These are phyloP conservation scores for Mycena galopus DNA, from an alignment of 768 basidiomycete species.

Conservation along the genomic window DNA sequence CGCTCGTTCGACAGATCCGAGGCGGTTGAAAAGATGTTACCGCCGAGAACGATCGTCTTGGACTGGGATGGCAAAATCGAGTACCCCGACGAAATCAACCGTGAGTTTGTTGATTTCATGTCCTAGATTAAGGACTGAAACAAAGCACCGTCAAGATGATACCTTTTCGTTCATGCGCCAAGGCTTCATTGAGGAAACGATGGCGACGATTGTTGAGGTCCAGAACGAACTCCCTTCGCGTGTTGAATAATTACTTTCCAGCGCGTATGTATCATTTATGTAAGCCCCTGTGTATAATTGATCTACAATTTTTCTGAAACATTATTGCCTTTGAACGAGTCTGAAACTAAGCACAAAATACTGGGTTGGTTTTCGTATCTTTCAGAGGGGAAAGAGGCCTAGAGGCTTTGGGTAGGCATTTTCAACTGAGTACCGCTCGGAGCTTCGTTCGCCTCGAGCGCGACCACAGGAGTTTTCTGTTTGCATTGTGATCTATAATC, in stretches of 20 bases:
- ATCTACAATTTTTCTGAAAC: no score
- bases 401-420: no score
- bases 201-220: constrained; percentile 20
- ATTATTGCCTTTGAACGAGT: no score
- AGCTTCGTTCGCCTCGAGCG: no score
- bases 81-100: constrained; percentile 10
- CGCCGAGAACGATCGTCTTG: constrained; percentile 13
- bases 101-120: neutral
- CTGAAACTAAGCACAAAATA: no score
- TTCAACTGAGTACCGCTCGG: no score
- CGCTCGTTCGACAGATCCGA: constrained; percentile 12
- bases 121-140: neutral
- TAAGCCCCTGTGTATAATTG: no score
- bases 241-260: neutral
- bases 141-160: neutral
- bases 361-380: no score
- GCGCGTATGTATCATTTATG: no score
- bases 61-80: constrained; percentile 25
- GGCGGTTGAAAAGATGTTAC: neutral
- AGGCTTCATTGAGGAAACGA: constrained; percentile 5
- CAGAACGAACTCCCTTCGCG: neutral
- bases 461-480: no score
- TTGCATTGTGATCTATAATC: no score
- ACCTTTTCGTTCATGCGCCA: constrained; percentile 5
- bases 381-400: no score